These are phyloP conservation scores for Prunus padus DNA, from an alignment of 306 rosid genomes.

Conservation along the genomic window DNA sequence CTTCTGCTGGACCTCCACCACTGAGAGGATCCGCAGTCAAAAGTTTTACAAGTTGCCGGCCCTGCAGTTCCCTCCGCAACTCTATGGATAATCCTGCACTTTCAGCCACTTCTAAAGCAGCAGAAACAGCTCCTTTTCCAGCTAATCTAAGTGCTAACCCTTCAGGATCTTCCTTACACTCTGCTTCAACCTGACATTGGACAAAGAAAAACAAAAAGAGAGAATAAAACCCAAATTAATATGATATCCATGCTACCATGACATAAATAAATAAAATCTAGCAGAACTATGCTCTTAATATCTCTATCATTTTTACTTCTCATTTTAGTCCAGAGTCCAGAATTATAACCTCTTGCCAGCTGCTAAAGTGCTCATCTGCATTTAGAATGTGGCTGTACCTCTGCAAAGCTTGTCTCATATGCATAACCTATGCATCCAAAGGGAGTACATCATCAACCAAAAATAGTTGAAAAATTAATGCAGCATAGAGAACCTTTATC, in stretches of 20 bases:
- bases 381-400: constrained; percentile 80
- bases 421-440: constrained; percentile 65
- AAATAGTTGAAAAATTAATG: constrained; percentile 6
- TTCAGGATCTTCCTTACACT: constrained; percentile 96
- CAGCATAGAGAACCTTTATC: background rate
- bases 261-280: constrained; percentile 4
- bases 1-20: constrained; percentile 99
- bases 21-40: constrained; percentile 95
- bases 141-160: constrained; percentile 96
- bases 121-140: constrained; percentile 97
- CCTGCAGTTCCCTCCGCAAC: constrained; percentile 91
- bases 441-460: constrained; percentile 29
- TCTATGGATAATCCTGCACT: constrained; percentile 89
- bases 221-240: background rate
- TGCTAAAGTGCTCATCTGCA: constrained; percentile 80
- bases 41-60: constrained; percentile 98
- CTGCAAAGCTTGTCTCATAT: constrained; percentile 85
- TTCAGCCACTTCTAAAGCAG: constrained; percentile 97
- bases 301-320: constrained; percentile 11
- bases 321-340: constrained; percentile 18
- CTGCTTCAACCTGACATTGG: constrained; percentile 83
- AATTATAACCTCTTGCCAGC: constrained; percentile 93
- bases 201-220: constrained; percentile 6
- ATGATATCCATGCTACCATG: background rate
- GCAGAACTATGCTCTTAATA: background rate